phyloP scores from a whole-genome alignment of 1,284 basidiomycete species.

The Puccinia brachypodii region DNA sequence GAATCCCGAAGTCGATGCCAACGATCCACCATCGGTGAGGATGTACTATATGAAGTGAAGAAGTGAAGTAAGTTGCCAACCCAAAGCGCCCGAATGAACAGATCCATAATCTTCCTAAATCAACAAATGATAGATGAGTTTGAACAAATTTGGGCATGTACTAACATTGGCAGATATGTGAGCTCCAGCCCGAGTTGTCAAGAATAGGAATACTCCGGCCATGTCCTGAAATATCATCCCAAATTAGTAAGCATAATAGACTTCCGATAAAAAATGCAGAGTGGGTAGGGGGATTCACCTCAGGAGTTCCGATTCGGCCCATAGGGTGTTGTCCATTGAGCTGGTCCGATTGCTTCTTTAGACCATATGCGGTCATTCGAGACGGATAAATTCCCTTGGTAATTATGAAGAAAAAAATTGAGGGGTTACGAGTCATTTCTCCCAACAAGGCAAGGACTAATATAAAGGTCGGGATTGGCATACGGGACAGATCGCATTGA shows the following conservation, averaged over 20 bases:
- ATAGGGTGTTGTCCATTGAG: conserved; percentile 34
- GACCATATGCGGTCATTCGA: conserved; percentile 47
- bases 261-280: not conserved
- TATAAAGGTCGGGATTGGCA: not conserved
- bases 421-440: not conserved
- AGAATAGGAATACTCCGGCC: conserved; percentile 42
- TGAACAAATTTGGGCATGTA: not conserved
- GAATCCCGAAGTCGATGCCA: conserved; percentile 21
- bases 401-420: not conserved
- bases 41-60: conserved; percentile 43
- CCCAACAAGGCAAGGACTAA: not conserved
- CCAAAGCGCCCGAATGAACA: not conserved
- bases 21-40: conserved; percentile 33
- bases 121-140: not conserved
- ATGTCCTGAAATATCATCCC: conserved; percentile 28
- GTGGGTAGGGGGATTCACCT: not conserved
- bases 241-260: not conserved
- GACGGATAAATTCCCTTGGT: conserved; percentile 47
- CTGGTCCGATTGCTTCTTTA: conserved; percentile 26
- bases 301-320: conserved; percentile 46
- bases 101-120: not conserved
- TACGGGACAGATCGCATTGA: conserved; percentile 57
- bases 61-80: too few species aligned
- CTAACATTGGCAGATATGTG: conserved; percentile 44
- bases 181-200: conserved; percentile 38